Base-by-base conservation (phyloP, 1,139 yeast species). In the Geotrichum histeridarum region DNA sequence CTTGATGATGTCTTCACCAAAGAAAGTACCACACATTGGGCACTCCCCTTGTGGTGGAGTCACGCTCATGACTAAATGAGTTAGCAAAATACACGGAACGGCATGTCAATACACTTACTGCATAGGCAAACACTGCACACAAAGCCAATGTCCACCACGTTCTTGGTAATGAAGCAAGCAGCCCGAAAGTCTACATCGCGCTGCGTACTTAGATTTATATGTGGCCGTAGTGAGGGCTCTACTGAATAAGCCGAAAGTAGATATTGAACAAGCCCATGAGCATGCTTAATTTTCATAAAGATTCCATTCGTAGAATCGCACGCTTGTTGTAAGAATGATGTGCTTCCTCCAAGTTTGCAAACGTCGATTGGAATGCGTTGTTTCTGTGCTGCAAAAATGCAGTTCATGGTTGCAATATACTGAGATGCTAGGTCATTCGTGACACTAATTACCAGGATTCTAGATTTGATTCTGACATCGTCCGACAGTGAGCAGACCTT, bases 71-170 rank as follows among this genome's bases (percentile, higher is more conserved):
- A 70, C 87, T 45, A 36, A 22, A 3, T 6, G 3, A 12, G 49
- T 45, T 45, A 45, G 39, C n/a, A 9, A 4, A 15, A 8, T 9
- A 35, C 15, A 30, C 11, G 15, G 36, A 15, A 17, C n/a, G 15
- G 17, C 49, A 8, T 18, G 14, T 12, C 8, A 32, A 44, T 17
- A 12, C 17, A 45, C 49, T 45, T 36, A 45, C 49, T 45, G 67
- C 98, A 91, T 30, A 94, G 74, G 68, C 99, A 94, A 31, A 94
- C 97, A 27, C 95, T 86, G 70, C 99, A 94, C 2, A 94, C 98
- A 63, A 80, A 91, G 0, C 98, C 99, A 50, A 93, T 79, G 62
- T 94, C 97, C 14, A 94, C 93, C 2, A 93, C 84, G 62, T 83
- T 81, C 32, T 94, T 93, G 0, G 97, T 89, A 30, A 90, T 73